These are phyloP conservation scores for Fusarium graminum DNA, from an alignment of 2,329 filamentous ascomycete species.

Conservation along the genomic window DNA sequence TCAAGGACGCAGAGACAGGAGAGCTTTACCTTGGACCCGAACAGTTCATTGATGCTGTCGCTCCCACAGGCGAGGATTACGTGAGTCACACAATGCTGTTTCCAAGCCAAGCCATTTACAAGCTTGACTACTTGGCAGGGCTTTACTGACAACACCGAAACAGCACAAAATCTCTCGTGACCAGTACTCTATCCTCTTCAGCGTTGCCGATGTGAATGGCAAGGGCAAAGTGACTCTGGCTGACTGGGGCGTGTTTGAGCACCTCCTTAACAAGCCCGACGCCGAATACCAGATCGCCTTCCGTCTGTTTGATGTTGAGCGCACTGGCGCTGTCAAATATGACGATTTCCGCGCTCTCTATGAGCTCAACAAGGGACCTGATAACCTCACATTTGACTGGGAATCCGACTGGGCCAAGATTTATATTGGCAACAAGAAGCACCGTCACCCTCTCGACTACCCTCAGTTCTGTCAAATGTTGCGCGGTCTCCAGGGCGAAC, in stretches of 20 bases:
- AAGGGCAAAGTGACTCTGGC: slow-evolving; percentile 80
- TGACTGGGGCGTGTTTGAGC: slow-evolving; percentile 95
- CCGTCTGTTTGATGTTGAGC: slow-evolving; percentile 90
- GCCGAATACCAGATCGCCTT: slow-evolving; percentile 99
- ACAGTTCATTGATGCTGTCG: slow-evolving; percentile 93
- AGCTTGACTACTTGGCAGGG: slow-evolving; percentile 20
- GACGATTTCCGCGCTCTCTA: slow-evolving; percentile 88
- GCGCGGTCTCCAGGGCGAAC: slow-evolving; percentile 93
- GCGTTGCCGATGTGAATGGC: slow-evolving; percentile 84
- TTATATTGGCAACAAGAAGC: slow-evolving; percentile 89
- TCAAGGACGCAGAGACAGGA: slow-evolving; percentile 79
- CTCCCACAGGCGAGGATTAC: slow-evolving; percentile 88
- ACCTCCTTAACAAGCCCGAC: slow-evolving; percentile 91
- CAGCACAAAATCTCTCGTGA: slow-evolving; percentile 98
- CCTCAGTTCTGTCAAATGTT: slow-evolving; percentile 98
- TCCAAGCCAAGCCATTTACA: slow-evolving; percentile 1
- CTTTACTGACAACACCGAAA: slow-evolving; percentile 34
- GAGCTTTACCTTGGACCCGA: slow-evolving; percentile 84
- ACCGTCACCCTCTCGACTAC: slow-evolving; percentile 92
- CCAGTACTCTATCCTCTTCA: slow-evolving; percentile 94
- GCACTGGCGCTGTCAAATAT: slow-evolving; percentile 88
- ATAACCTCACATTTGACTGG: slow-evolving; percentile 95
- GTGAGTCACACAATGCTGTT: slow-evolving; percentile 67
- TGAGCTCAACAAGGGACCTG: slow-evolving; percentile 86
- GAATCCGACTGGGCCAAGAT: slow-evolving; percentile 95